Base-by-base conservation (phyloP, 1,284 basidiomycete species). In the Trametes polyzona region DNA sequence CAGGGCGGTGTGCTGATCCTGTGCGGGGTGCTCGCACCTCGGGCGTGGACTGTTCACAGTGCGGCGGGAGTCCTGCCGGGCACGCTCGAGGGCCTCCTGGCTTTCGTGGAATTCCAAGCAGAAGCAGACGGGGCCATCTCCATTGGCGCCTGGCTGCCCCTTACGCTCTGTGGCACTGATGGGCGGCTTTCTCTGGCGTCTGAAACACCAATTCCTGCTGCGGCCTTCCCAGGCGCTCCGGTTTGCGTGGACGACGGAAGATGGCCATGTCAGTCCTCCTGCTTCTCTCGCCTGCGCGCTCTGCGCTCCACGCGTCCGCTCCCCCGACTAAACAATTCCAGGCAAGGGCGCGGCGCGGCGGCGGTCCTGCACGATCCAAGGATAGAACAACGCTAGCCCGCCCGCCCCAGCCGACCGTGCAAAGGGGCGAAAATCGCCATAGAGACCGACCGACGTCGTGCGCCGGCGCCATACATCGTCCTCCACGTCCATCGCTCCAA, bases 211-310 rank as follows among this genome's bases (percentile, higher is more conserved):
- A 44, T 36, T 17, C 12, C 48, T 59, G 42, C 56, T 52, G 42
- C 48, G 47, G 11, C 37, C 52, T 59, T 57, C 60, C 49, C 60
- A 57, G 55, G 64, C 64, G 64, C 64, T 65, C 64, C 64, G 64
- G 60, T 63, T 54, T 57, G 52, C 53, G 61, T 62, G 61, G 61
- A 62, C 49, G 44, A 55, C 44, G 49, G 33, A 44, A 29, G 44
- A n/a, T 27, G 50, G 39, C 39, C 47, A 43, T 55, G 53, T 47
- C 39, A 43, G 39, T 14, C 39, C n/a, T 19, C 41, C 49, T 30
- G 42, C 43, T 49, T 49, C 48, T 21, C 52, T 36, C 36, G 40
- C 49, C 30, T 21, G 7, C 21, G 17, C 51, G 26, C 9, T 11
- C 16, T 17, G 14, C 16, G 11, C 52, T n/a, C 42, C 35, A 40